These are phyloP conservation scores for Citrus medica DNA, from an alignment of 345 rosid genomes.

Conservation along the genomic window DNA sequence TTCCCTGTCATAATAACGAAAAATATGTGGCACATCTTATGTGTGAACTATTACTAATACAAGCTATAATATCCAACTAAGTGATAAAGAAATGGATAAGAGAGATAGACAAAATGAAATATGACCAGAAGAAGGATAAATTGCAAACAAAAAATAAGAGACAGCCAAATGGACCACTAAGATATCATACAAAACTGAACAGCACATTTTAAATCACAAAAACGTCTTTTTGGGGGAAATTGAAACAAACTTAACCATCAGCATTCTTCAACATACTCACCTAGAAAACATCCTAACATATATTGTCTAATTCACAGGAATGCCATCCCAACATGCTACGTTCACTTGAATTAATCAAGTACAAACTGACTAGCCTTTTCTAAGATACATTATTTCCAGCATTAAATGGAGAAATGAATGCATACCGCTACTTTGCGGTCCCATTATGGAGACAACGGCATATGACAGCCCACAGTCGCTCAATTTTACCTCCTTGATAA, in stretches of 20 bases:
- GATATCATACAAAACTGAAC: neutral
- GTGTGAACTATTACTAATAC: neutral
- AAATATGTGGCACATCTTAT: slow-evolving; percentile 22
- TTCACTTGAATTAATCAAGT: neutral
- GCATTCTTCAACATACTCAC: neutral
- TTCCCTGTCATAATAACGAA: slow-evolving; percentile 63
- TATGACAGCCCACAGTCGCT: slow-evolving; percentile 90
- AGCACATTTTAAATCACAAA: neutral
- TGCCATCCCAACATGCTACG: neutral
- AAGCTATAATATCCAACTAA: neutral
- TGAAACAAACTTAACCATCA: neutral
- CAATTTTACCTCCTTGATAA: slow-evolving; percentile 72
- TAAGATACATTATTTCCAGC: neutral
- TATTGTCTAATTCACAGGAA: neutral
- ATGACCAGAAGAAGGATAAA: neutral
- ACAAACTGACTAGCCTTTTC: slow-evolving; percentile 5
- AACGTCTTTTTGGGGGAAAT: neutral
- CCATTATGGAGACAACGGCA: slow-evolving; percentile 97
- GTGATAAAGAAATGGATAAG: neutral
- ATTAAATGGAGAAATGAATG: neutral
- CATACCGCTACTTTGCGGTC: slow-evolving; percentile 99
- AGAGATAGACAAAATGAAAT: neutral
- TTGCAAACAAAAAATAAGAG: neutral
- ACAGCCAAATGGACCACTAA: neutral
- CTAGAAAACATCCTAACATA: neutral